Evolutionary conservation across 352 stramenopile genomes (phyloP), one percentile per base, ranked within the genome.

Genomic region (Globisporangium middletonii): DNA sequence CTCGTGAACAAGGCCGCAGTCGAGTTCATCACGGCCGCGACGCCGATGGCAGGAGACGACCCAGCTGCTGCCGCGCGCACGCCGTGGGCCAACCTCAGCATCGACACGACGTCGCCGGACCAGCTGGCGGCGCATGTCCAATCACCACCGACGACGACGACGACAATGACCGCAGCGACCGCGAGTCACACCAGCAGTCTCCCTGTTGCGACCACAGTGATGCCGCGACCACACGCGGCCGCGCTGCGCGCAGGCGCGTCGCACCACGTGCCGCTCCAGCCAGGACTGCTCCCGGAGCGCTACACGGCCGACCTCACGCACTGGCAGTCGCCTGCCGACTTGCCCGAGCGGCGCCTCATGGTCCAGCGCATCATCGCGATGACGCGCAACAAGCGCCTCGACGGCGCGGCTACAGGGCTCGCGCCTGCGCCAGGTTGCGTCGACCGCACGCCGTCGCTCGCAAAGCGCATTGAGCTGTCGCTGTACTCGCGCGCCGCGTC

Each of bases 291-390:
- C 2, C 81, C 81, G 1, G 83, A 92, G 51, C 77, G 81, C 1
- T 94, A 92, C 62, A 92, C 84, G 12, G 67, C 77, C 3, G 84
- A 94, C 50, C 55, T 94, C 41, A 70, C 82, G 9, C 84, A 92
- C 56, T 94, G 84, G 84, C 84, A 94, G 71, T 89, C 81, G n/a
- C 79, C 81, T 9, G 79, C 74, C 0, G 84, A 94, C 62, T 67
- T 94, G 2, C 84, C 84, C 0, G 84, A 94, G 59, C 81, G 84
- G 0, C 65, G 84, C 0, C 69, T 94, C 2, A 92, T 94, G 84
- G 84, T 94, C 7, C 84, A 94, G 64, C 79, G 84, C 33, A 94
- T 94, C 65, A 94, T 94, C 59, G 81, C 81, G 37, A 92, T 94
- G 81, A 94, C 84, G 3, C 72, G 78, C 48, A 84, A 73, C 61